Evolutionary conservation across 2,329 filamentous ascomycete genomes (phyloP), one percentile per base, ranked within the genome.

Genomic region (Aphanoascus verrucosus): DNA sequence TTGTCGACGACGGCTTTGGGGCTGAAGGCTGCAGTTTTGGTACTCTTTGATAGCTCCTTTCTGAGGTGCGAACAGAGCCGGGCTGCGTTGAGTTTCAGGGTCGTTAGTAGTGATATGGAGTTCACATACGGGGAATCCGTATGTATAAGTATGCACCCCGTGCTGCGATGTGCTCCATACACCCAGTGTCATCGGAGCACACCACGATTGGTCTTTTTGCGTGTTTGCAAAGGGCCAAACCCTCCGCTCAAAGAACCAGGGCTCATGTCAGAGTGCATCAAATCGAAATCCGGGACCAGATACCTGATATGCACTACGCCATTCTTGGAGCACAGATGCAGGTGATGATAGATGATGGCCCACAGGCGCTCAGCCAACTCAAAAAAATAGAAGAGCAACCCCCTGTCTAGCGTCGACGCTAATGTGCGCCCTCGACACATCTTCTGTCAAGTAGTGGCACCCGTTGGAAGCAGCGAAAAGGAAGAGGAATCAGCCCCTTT

Each of bases 251-350:
- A 14, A 23, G 40, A 51, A 51, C 49, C 49, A 51, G 44, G 49
- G 49, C 49, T 51, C 49, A 14, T 15, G 17, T n/a, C 31, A 15
- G 34, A 14, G 40, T 17, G n/a, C 9, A 40, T 14, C 14, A 19
- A 19, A 34, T 19, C n/a, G n/a, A 51, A 51, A 42, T 35, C 49
- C 23, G 31, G 20, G 49, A 43, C 49, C 14, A 19, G 28, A 51
- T 17, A 9, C 11, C 12, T 51, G 43, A 11, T 51, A 51, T 51
- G 49, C 49, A 51, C 49, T 43, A 51, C 43, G 49, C 49, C 49
- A 51, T 51, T 51, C 40, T 35, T 44, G 49, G 49, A 40, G 19
- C 19, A 44, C 15, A 20, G 15, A 42, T 51, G 49, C 49, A 51
- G 40, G 49, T 51, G 38, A 51, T 51, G 19, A 11, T 11, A 20